phyloP scores from a whole-genome alignment of 495 filamentous ascomycete species.

The Aspergillus ellipticus region DNA sequence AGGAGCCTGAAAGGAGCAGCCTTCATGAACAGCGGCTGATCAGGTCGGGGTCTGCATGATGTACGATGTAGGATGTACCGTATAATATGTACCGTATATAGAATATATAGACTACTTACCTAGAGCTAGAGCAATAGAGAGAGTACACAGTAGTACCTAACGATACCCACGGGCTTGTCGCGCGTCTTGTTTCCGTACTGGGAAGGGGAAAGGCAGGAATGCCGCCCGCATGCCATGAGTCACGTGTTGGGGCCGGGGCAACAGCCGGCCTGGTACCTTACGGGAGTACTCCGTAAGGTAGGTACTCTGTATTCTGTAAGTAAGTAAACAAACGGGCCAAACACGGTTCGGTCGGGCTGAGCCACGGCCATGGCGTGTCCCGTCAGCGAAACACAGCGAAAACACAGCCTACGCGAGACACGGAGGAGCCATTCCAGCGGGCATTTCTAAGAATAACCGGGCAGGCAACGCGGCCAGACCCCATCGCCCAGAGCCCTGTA shows the following conservation, averaged over 20 bases:
- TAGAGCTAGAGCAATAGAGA: background rate
- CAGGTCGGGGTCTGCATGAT: no score
- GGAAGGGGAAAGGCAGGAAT: no score
- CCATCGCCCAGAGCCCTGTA: slow-evolving; percentile 11
- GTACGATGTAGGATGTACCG: background rate
- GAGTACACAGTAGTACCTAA: no score
- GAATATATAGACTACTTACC: no score
- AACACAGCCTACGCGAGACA: no score
- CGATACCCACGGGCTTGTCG: background rate
- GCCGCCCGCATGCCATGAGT: no score
- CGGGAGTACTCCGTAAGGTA: no score
- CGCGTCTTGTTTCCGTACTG: no score
- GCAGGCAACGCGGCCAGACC: slow-evolving; percentile 34
- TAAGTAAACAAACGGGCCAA: background rate
- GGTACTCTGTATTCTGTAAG: no score
- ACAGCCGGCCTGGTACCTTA: no score
- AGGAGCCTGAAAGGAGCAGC: background rate
- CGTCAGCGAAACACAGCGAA: background rate
- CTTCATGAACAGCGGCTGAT: background rate
- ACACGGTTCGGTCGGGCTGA: background rate
- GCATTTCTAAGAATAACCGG: slow-evolving; percentile 34
- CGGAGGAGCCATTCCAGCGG: background rate
- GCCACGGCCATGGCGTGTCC: background rate
- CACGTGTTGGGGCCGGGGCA: background rate
- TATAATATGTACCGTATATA: background rate